Conservation (phyloP, 768 basidiomycete species). For the Agaricus subrufescens region DNA sequence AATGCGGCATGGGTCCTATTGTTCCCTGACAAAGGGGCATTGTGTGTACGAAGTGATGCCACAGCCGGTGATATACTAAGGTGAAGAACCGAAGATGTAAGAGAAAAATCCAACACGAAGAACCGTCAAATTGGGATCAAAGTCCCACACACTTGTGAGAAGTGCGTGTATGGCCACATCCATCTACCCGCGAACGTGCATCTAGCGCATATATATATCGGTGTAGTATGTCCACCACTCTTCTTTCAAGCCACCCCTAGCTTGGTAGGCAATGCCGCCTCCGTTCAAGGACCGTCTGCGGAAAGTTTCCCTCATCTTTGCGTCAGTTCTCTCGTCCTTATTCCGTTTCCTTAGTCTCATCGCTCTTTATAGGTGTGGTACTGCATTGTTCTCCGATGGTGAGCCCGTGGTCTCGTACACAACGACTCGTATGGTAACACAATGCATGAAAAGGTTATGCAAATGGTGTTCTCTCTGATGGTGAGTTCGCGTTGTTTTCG, state of each 20-base stretch:
- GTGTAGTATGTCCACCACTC: no score
- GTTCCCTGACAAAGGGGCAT: no score
- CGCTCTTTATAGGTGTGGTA: slow-evolving; percentile 58
- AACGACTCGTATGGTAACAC: not conserved
- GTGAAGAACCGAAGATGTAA: no score
- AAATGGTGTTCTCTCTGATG: slow-evolving; percentile 73
- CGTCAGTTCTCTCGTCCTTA: slow-evolving; percentile 40
- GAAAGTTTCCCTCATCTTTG: slow-evolving; percentile 80
- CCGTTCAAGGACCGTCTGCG: slow-evolving; percentile 31
- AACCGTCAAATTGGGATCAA: no score
- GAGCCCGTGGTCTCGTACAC: slow-evolving; percentile 6
- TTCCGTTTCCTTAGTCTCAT: not conserved
- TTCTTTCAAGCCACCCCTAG: not conserved
- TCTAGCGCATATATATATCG: no score
- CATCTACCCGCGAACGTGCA: no score
- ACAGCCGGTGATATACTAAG: no score
- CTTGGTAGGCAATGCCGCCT: slow-evolving; percentile 1
- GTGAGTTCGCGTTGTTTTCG: slow-evolving; percentile 34
- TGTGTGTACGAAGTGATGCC: no score
- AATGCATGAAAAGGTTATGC: slow-evolving; percentile 55
- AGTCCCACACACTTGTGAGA: no score
- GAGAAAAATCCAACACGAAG: no score
- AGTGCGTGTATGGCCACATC: no score
- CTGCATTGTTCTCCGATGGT: slow-evolving; percentile 87
- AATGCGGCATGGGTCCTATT: no score